Base-by-base conservation (phyloP, 257 asterid species). In the Nicotiana attenuata region DNA sequence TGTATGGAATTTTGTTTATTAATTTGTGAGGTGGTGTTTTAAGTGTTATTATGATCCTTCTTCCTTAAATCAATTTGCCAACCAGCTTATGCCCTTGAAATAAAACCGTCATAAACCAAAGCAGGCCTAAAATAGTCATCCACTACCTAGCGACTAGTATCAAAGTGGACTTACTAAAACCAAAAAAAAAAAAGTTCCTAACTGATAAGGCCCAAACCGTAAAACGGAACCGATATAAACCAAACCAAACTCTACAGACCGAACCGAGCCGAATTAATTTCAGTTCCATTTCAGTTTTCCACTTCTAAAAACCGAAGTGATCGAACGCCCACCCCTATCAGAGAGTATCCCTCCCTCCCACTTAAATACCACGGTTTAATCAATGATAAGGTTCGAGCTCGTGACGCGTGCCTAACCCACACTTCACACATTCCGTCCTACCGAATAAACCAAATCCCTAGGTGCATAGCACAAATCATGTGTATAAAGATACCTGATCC, bases 401-500 rank as follows among this genome's bases (percentile, higher is more conserved):
- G 10, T 75, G 45, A 75, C 33, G 7, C 61, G 16, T 47, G 35
- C 63, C 78, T 14, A 45, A 57, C 13, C 64, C 26, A 57, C 26
- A 73, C 60, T 14, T 73, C 78, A 73, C 17, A 20, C 78, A 73
- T 45, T 45, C 3, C 3, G 22, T 73, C 60, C 60, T 73, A 6
- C 24, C 45, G 13, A 50, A 22, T 24, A 10, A 24, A 50, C 38
- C 41, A 47, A 19, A 55, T 73, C 38, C 19, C 5, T 47, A 47
- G 22, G 60, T 11, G 22, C 57, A 20, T 69, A 17, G 85, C 11
- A 65, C 64, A 41, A 80, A 80, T 73, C 57, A 80, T 65, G 77
- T 75, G 83, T 73, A 71, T 26, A 11, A 64, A 88, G 90, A 78
- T 90, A 95, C 97, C 97, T 55, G 78, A 83, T 85, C 84, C 93